A percentile compares a stretch with the other conserved stretches of the same genome.
phyloP scores from a whole-genome alignment of 352 stramenopile genomes.

The Globisporangium sylvaticum region DNA sequence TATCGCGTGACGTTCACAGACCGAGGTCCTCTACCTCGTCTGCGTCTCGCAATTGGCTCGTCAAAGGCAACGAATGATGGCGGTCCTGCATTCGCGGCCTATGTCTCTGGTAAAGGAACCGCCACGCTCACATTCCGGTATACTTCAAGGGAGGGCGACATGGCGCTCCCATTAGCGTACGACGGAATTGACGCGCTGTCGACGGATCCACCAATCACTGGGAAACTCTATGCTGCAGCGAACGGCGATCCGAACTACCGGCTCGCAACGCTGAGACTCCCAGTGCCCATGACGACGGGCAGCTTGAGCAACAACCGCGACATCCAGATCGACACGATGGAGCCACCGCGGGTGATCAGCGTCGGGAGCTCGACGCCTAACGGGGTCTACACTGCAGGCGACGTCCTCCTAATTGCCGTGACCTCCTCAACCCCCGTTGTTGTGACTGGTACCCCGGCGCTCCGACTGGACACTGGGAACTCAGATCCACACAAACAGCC shows the following conservation, averaged over 20 bases:
- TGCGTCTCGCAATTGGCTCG: constrained; percentile 38
- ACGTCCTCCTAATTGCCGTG: constrained; percentile 36
- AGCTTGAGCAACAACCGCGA: constrained; percentile 65
- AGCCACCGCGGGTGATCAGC: constrained; percentile 45
- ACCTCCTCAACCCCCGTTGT: constrained; percentile 52
- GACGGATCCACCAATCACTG: constrained; percentile 5
- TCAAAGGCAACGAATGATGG: background rate
- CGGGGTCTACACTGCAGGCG: constrained; percentile 55
- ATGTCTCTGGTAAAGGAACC: constrained; percentile 37
- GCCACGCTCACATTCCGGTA: constrained; percentile 38
- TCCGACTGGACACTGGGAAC: constrained; percentile 34
- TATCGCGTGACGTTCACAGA: constrained; percentile 34
- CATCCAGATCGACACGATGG: constrained; percentile 57
- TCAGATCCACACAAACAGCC: background rate
- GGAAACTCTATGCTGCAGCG: constrained; percentile 23
- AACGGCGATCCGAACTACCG: constrained; percentile 23
- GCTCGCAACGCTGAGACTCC: constrained; percentile 38
- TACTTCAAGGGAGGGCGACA: constrained; percentile 33
- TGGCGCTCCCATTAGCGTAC: constrained; percentile 57
- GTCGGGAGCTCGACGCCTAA: constrained; percentile 46
- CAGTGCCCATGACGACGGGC: constrained; percentile 29
- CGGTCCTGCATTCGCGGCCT: constrained; percentile 22
- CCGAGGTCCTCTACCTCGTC: constrained; percentile 16
- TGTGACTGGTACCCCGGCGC: constrained; percentile 35
- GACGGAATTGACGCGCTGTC: constrained; percentile 49